Percentiles rank a stretch among this genome's conserved stretches.
phyloP scores from a whole-genome alignment of 306 rosid species.

The Cicer yamashitae region DNA sequence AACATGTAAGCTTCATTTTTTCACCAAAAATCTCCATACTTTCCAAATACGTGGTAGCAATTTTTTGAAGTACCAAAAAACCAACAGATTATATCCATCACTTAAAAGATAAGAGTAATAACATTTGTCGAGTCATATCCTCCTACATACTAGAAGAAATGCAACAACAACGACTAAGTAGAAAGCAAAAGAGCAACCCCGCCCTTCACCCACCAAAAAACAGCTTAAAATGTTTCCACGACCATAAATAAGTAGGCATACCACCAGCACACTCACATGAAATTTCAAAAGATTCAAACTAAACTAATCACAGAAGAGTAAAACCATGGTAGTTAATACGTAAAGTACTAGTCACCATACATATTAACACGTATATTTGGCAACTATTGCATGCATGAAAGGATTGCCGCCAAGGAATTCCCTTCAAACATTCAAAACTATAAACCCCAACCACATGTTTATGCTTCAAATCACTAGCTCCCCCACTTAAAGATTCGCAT shows the following conservation, averaged over 20 bases:
- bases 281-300: conserved; percentile 20
- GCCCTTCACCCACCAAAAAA: neutral
- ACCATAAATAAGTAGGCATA: conserved; percentile 31
- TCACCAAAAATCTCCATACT: conserved; percentile 35
- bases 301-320: conserved; percentile 20
- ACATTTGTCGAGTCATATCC: neutral
- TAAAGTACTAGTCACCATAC: conserved; percentile 22
- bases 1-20: conserved; percentile 30
- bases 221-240: neutral
- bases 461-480: conserved; percentile 48
- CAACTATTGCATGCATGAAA: conserved; percentile 49
- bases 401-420: conserved; percentile 58
- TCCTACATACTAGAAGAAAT: conserved; percentile 17
- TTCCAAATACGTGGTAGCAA: neutral
- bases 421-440: conserved; percentile 47
- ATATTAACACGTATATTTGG: conserved; percentile 28
- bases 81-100: conserved; percentile 16
- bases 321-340: conserved; percentile 30
- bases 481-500: conserved; percentile 43
- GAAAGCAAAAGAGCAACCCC: conserved; percentile 25
- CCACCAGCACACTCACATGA: conserved; percentile 25
- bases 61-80: neutral
- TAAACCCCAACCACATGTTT: conserved; percentile 36
- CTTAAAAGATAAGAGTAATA: neutral
- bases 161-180: conserved; percentile 5